A percentile compares a stretch with the other conserved stretches of the same genome.
Conservation (phyloP, 768 basidiomycete species). For the Lactifluus pinguis region DNA sequence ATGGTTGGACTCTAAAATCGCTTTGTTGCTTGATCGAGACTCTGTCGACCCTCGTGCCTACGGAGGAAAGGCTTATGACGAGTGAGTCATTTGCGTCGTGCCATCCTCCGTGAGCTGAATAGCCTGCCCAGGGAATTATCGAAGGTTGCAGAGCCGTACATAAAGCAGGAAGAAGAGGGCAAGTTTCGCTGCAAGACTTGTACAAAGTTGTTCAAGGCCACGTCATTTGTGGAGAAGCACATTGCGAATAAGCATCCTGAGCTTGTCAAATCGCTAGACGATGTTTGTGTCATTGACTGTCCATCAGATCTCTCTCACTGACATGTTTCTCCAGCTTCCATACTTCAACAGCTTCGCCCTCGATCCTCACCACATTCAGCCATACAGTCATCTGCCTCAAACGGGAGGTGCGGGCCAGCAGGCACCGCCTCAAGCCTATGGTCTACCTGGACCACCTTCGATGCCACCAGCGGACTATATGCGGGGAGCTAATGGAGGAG, state of each 20-base stretch:
- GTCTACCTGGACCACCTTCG: conserved; percentile 54
- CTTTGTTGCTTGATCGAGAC: conserved; percentile 67
- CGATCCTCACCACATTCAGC: conserved; percentile 88
- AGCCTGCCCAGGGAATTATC: conserved; percentile 57
- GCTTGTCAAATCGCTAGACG: conserved; percentile 71
- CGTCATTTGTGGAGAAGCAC: conserved; percentile 96
- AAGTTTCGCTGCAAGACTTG: conserved; percentile 97
- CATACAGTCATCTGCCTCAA: conserved; percentile 71
- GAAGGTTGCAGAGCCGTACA: conserved; percentile 65
- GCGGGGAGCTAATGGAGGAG: conserved; percentile 19
- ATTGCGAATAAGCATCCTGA: conserved; percentile 92
- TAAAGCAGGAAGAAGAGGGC: conserved; percentile 95
- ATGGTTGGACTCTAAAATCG: conserved; percentile 80
- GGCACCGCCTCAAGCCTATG: conserved; percentile 80
- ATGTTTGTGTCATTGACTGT: conserved; percentile 41
- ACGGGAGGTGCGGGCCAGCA: conserved; percentile 56
- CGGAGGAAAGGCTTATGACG: conserved; percentile 83
- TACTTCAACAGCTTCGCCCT: conserved; percentile 96
- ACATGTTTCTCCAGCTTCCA: conserved; percentile 46
- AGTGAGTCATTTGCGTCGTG: conserved; percentile 43
- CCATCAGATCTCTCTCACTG: conserved; percentile 7
- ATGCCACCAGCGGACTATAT: conserved; percentile 26
- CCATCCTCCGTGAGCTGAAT: not conserved
- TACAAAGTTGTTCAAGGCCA: conserved; percentile 95
- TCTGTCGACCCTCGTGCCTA: conserved; percentile 81